A percentile compares a stretch with the other conserved stretches of the same genome.
Evolutionary conservation across 2,329 filamentous ascomycete genomes (phyloP).

Genomic region (Penicillium paneum): DNA sequence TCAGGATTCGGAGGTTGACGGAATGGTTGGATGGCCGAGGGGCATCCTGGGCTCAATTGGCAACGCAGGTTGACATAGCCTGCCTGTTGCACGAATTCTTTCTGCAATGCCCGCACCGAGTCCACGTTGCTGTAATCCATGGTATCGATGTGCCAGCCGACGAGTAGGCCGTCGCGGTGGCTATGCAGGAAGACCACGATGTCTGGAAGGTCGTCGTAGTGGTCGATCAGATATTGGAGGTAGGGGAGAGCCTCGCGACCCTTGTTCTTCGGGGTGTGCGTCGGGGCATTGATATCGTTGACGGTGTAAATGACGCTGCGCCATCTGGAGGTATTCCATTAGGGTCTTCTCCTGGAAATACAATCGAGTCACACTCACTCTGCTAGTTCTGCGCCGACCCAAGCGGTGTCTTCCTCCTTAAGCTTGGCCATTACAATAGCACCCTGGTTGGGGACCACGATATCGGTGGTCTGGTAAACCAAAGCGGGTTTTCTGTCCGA

Average conservation of each 20-base stretch:
- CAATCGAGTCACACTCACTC: constrained; percentile 34
- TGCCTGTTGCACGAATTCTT: constrained; percentile 49
- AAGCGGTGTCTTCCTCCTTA: constrained; percentile 45
- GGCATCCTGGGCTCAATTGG: constrained; percentile 32
- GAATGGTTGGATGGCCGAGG: constrained; percentile 30
- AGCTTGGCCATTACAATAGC: constrained; percentile 46
- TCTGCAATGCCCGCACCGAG: constrained; percentile 49
- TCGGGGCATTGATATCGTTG: constrained; percentile 32
- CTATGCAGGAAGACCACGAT: constrained; percentile 56
- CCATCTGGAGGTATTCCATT: constrained; percentile 36
- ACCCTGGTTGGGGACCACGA: constrained; percentile 37
- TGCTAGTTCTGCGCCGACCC: constrained; percentile 44
- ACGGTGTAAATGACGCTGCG: constrained; percentile 46
- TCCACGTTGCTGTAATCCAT: constrained; percentile 54
- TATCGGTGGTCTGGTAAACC: constrained; percentile 28
- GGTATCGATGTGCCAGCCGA: constrained; percentile 58
- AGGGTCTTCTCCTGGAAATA: background rate
- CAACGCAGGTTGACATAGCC: constrained; percentile 62
- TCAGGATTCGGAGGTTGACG: constrained; percentile 21
- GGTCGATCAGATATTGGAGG: constrained; percentile 46
- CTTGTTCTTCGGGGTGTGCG: constrained; percentile 41
- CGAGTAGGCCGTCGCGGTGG: constrained; percentile 47
- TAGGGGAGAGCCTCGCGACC: constrained; percentile 47
- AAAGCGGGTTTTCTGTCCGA: constrained; percentile 14
- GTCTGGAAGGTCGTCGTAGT: constrained; percentile 50